A percentile compares a stretch with the other conserved stretches of the same genome.
These are phyloP conservation scores for Phanerodontia chrysosporium DNA, from an alignment of 768 basidiomycete genomes.

Conservation along the genomic window DNA sequence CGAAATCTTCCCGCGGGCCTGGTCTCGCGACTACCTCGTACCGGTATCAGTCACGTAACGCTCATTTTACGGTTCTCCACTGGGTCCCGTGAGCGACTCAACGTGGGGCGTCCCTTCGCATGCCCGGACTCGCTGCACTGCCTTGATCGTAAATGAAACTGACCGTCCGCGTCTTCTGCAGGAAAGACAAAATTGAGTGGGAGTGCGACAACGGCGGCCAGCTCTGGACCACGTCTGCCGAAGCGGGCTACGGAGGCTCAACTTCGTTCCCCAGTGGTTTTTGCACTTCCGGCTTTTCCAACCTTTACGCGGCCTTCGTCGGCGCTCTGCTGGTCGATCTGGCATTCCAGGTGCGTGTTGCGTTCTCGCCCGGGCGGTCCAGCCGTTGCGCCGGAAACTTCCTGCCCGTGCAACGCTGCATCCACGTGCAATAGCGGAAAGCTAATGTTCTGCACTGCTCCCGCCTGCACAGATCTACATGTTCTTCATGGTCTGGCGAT, in stretches of 20 bases:
- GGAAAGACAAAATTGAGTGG: slow-evolving; percentile 67
- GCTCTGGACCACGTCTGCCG: slow-evolving; percentile 46
- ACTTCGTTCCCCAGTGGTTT: slow-evolving; percentile 50
- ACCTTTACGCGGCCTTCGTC: slow-evolving; percentile 63
- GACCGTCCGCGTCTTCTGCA: slow-evolving; percentile 23
- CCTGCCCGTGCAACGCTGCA: slow-evolving; percentile 15
- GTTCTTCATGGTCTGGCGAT: slow-evolving; percentile 74
- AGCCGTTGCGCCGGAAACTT: background rate
- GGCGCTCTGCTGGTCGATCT: slow-evolving; percentile 58
- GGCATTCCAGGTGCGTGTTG: slow-evolving; percentile 56
- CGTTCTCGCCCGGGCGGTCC: background rate
- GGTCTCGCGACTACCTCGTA: background rate
- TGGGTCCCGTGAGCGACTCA: background rate
- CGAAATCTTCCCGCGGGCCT: background rate
- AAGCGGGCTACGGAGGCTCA: slow-evolving; percentile 36
- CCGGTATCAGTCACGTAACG: background rate
- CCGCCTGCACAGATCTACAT: slow-evolving; percentile 54
- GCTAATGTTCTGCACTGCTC: background rate
- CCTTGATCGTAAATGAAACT: slow-evolving; percentile 2
- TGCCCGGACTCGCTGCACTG: background rate
- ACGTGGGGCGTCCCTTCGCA: background rate
- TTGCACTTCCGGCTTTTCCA: slow-evolving; percentile 56
- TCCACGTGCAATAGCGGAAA: slow-evolving; percentile 21
- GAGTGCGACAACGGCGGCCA: slow-evolving; percentile 71
- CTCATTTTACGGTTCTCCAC: background rate